These are phyloP conservation scores for Keqinozyma sinolaborantium DNA, from an alignment of 1,139 yeast species.

Conservation along the genomic window DNA sequence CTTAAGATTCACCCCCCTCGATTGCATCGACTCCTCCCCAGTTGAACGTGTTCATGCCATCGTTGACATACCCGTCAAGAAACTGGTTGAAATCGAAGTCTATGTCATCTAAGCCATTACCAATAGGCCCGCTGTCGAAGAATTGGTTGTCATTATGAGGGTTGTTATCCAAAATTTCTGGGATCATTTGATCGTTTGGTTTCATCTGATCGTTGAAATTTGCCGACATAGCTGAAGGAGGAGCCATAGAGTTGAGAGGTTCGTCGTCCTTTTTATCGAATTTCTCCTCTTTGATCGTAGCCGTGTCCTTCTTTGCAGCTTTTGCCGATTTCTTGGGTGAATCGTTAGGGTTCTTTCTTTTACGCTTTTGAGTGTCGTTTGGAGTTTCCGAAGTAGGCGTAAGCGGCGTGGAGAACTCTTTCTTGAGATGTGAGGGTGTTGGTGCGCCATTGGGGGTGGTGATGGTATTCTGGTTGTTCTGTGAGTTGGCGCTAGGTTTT, in stretches of 20 bases:
- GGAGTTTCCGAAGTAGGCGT: constrained; percentile 43
- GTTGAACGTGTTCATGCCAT: constrained; percentile 41
- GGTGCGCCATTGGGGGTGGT: constrained; percentile 15
- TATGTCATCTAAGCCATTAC: constrained; percentile 35
- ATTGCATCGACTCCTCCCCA: constrained; percentile 56
- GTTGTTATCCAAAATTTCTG: constrained; percentile 27
- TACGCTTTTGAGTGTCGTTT: constrained; percentile 17
- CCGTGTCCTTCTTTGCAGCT: constrained; percentile 23
- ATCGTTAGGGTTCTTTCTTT: constrained; percentile 24
- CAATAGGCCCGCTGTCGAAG: constrained; percentile 16
- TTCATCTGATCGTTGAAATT: constrained; percentile 26
- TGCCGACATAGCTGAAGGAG: constrained; percentile 20
- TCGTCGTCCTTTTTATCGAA: constrained; percentile 16
- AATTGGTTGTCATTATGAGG: constrained; percentile 18
- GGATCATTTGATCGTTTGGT: constrained; percentile 31
- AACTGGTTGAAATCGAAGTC: constrained; percentile 55
- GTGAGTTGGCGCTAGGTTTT: constrained; percentile 25
- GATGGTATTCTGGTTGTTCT: constrained; percentile 10
- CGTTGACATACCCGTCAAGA: constrained; percentile 42
- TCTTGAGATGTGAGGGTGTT: constrained; percentile 26
- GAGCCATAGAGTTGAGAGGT: constrained; percentile 13
- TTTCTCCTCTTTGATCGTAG: constrained; percentile 20
- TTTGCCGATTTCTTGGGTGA: constrained; percentile 32
- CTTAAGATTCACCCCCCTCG: constrained; percentile 27
- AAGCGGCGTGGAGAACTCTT: constrained; percentile 39